phyloP scores from a whole-genome alignment of 2,329 filamentous ascomycete genomes.

The Penicillium sp. region DNA sequence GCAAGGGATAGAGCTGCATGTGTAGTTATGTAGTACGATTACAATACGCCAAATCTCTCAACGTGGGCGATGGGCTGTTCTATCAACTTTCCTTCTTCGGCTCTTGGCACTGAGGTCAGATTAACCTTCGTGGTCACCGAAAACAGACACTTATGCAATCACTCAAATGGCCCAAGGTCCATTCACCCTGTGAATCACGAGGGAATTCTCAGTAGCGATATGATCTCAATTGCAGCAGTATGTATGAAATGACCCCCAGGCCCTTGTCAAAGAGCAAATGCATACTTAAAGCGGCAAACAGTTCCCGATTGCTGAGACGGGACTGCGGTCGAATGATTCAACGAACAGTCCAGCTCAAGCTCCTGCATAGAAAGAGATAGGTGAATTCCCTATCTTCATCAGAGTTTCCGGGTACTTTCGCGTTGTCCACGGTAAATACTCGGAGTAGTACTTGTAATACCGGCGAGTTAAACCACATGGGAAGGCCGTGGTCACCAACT shows the following conservation, averaged over 20 bases:
- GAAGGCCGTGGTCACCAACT: no score
- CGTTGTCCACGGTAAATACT: no score
- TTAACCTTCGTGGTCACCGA: background rate
- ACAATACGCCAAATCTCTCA: no score
- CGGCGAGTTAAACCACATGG: no score
- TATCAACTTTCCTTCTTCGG: background rate
- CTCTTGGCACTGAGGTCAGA: background rate
- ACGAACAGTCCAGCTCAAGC: background rate
- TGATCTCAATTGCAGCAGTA: background rate
- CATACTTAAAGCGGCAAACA: background rate
- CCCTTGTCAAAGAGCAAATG: background rate
- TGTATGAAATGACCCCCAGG: background rate
- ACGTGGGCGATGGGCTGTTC: no score
- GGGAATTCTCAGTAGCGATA: background rate
- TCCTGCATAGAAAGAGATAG: background rate
- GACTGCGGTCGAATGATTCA: background rate
- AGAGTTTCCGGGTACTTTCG: no score
- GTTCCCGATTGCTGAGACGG: background rate
- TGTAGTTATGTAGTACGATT: background rate
- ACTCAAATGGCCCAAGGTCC: background rate
- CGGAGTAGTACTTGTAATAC: no score
- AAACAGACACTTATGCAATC: background rate
- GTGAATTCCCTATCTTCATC: background rate
- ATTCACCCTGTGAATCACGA: background rate
- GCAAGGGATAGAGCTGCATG: background rate